A percentile compares a stretch with the other conserved stretches of the same genome.
Evolutionary conservation across 73 alveolate species (phyloP).

Genomic region (Paramecium tetraurelia): DNA sequence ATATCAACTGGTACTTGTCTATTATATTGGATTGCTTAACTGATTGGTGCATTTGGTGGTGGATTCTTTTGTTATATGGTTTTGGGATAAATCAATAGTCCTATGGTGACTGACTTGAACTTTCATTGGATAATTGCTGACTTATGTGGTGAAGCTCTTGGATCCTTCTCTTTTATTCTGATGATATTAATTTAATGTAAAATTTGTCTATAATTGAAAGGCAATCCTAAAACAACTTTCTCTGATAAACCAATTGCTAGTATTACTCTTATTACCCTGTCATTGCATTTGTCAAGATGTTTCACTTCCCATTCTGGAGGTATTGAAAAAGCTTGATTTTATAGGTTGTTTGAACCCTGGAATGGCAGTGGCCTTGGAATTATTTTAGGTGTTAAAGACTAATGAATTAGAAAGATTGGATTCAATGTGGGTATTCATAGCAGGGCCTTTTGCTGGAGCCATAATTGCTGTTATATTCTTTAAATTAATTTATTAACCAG

Average conservation of each 20-base stretch:
- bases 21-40: slow-evolving; percentile 48
- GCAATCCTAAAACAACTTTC: not conserved
- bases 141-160: slow-evolving; percentile 31
- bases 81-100: slow-evolving; percentile 27
- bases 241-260: slow-evolving; percentile 30
- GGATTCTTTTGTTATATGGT: slow-evolving; percentile 44
- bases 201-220: not conserved
- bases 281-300: slow-evolving; percentile 39
- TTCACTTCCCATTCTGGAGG: slow-evolving; percentile 47
- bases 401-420: not conserved
- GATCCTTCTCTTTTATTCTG: not conserved
- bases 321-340: not conserved
- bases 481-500: slow-evolving; percentile 15
- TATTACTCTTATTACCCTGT: not conserved
- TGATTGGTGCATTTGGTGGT: slow-evolving; percentile 34
- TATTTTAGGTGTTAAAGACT: not conserved
- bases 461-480: slow-evolving; percentile 21
- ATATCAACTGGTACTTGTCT: not conserved
- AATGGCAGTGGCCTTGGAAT: slow-evolving; percentile 46
- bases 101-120: slow-evolving; percentile 18
- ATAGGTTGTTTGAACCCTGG: slow-evolving; percentile 39
- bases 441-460: slow-evolving; percentile 51
- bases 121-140: slow-evolving; percentile 48
- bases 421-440: slow-evolving; percentile 29
- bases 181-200: slow-evolving; percentile 27